Percentiles rank a stretch among this genome's conserved stretches.
These are phyloP conservation scores for Arthrobotrys megalospora DNA, from an alignment of 2,329 filamentous ascomycete genomes.

Conservation along the genomic window DNA sequence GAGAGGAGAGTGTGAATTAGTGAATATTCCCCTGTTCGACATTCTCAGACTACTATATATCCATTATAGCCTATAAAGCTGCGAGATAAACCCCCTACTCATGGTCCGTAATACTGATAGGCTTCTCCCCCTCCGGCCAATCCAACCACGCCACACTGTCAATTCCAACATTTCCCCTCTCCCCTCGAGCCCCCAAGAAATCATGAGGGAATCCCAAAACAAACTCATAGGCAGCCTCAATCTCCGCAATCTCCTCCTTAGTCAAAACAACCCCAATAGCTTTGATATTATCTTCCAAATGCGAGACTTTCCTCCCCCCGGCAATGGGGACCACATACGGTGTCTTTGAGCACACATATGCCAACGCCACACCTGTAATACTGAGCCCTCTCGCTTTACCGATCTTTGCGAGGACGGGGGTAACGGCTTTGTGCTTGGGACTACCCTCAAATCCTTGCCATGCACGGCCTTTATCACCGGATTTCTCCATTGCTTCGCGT, in stretches of 20 bases:
- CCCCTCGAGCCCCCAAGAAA: constrained; percentile 67
- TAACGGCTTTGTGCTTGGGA: constrained; percentile 72
- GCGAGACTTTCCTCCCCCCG: constrained; percentile 78
- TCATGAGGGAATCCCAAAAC: constrained; percentile 78
- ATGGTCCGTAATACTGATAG: constrained; percentile 46
- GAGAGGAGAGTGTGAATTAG: no score
- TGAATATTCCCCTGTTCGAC: no score
- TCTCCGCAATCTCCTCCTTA: constrained; percentile 76
- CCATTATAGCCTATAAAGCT: no score
- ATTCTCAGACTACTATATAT: no score
- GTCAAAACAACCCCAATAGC: constrained; percentile 75
- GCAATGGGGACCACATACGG: constrained; percentile 82
- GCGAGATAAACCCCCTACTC: not conserved
- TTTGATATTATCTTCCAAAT: constrained; percentile 79
- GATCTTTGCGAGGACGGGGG: constrained; percentile 74
- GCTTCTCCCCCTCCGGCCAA: constrained; percentile 35
- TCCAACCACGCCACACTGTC: constrained; percentile 55
- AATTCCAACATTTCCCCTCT: constrained; percentile 29
- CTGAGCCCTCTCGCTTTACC: constrained; percentile 73
- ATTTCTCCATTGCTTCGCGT: constrained; percentile 68
- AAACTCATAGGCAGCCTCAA: constrained; percentile 76
- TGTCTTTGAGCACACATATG: constrained; percentile 81
- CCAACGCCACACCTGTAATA: constrained; percentile 77
- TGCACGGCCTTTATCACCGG: constrained; percentile 68
- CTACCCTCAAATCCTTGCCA: constrained; percentile 66